Base-by-base conservation (phyloP, 345 rosid genomes). In the Eucalyptus rudis region DNA sequence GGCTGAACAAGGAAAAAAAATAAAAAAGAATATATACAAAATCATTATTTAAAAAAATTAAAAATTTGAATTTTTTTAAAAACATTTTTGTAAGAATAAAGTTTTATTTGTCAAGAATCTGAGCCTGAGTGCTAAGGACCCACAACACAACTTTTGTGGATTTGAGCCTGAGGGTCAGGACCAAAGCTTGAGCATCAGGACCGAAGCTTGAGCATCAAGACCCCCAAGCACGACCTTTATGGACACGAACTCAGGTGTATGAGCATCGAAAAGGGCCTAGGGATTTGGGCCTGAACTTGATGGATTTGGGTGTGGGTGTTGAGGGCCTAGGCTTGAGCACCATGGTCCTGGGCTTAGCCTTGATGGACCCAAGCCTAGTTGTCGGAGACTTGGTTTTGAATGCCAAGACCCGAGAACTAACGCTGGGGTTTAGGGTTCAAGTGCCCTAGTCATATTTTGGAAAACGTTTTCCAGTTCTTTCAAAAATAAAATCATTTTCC, bases 121-220 rank as follows among this genome's bases (percentile, higher is more conserved):
- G 3, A 56, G 13, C 1, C 3, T 2, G 3, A 22, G 29, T 56
- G 62, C 27, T 9, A 24, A 56, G 13, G 2, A 56, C 1, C 29
- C 29, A 24, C 29, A 10, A 10, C 29, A 56, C 0, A 0, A 6
- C 62, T 13, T 22, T 56, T 56, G 62, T 56, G 29, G 62, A 56
- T 24, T 25, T 3, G 0, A 24, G 62, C 62, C 0, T 24, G 3
- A 56, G 62, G 62, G 62, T 56, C 2, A 0, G 1, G 62, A 24
- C 62, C 3, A 24, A 1, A 56, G 62, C 13, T 56, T 25, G 6
- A n/a, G n/a, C n/a, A n/a, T n/a, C n/a, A n/a, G n/a, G n/a, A n/a
- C n/a, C n/a, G n/a, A n/a, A n/a, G n/a, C n/a, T n/a, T n/a, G n/a
- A 56, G 29, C 3, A 0, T 56, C 13, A 25, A 25, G 62, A 56